A percentile compares a stretch with the other conserved stretches of the same genome.
phyloP scores from a whole-genome alignment of 495 filamentous ascomycete species.

The Podospora comata region DNA sequence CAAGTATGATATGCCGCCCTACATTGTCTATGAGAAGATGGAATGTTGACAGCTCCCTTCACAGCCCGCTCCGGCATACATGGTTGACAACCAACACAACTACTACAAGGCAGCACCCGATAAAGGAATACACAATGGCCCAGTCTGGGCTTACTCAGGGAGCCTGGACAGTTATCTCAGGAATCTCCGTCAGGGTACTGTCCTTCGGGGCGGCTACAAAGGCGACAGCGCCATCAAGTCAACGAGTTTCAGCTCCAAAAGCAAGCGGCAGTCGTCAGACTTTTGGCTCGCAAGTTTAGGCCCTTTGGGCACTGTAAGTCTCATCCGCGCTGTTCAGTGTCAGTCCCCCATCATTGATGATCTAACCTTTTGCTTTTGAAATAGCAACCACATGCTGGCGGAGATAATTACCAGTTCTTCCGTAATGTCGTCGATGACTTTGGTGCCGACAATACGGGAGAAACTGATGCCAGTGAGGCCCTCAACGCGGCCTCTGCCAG shows the following conservation, averaged over 20 bases:
- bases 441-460: constrained; percentile 55
- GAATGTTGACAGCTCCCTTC: constrained; percentile 1
- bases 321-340: not conserved
- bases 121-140: constrained; percentile 21
- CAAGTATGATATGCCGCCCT: too few species aligned
- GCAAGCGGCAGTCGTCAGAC: not conserved
- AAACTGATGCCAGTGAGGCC: constrained; percentile 74
- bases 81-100: constrained; percentile 24
- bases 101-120: constrained; percentile 21
- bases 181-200: constrained; percentile 1
- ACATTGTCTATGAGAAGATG: not conserved
- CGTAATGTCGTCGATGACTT: constrained; percentile 76
- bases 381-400: too few species aligned
- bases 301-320: constrained; percentile 8
- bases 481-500: constrained; percentile 77
- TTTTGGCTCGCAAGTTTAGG: constrained; percentile 8
- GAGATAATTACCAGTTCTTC: constrained; percentile 47
- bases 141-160: constrained; percentile 21
- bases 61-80: constrained; percentile 21
- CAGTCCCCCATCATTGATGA: not conserved
- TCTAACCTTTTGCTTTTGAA: too few species aligned
- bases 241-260: not conserved
- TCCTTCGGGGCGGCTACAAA: constrained; percentile 13
- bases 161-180: constrained; percentile 14
- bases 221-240: not conserved